These are phyloP conservation scores for Megacollybia marginata DNA, from an alignment of 768 basidiomycete genomes.

Conservation along the genomic window DNA sequence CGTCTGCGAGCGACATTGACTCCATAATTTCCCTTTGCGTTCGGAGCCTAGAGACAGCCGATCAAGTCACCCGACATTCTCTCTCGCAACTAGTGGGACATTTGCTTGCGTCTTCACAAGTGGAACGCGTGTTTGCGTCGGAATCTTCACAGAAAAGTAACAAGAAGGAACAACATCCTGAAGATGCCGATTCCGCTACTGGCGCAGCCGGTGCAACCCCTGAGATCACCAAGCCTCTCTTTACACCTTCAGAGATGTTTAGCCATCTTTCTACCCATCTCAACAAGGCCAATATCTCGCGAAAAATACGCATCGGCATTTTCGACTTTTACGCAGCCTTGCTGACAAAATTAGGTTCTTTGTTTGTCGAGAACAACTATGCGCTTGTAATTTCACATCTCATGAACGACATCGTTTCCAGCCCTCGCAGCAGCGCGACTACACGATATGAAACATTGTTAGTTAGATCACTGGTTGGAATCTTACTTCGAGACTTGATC, in stretches of 20 bases:
- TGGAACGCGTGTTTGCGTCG: slow-evolving; percentile 41
- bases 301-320: slow-evolving; percentile 75
- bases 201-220: slow-evolving; percentile 25
- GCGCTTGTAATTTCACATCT: slow-evolving; percentile 72
- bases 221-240: slow-evolving; percentile 59
- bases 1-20: slow-evolving; percentile 70
- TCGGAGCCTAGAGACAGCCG: slow-evolving; percentile 73
- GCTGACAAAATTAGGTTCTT: slow-evolving; percentile 64
- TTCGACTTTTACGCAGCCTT: slow-evolving; percentile 84
- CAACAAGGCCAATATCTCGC: slow-evolving; percentile 63
- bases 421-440: slow-evolving; percentile 38
- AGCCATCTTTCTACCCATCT: slow-evolving; percentile 70
- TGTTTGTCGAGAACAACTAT: slow-evolving; percentile 81
- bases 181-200: slow-evolving; percentile 34
- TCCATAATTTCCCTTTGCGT: slow-evolving; percentile 57
- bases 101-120: slow-evolving; percentile 78
- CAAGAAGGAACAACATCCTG: slow-evolving; percentile 51
- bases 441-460: slow-evolving; percentile 72
- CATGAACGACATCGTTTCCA: slow-evolving; percentile 67
- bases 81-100: slow-evolving; percentile 78
- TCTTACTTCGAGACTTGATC: slow-evolving; percentile 79
- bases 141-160: slow-evolving; percentile 52
- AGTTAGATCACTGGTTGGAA: slow-evolving; percentile 63
- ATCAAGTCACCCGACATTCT: slow-evolving; percentile 76
- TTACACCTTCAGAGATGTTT: slow-evolving; percentile 77